Evolutionary conservation across 345 rosid genomes (phyloP).

Genomic region (Populus tremula): DNA sequence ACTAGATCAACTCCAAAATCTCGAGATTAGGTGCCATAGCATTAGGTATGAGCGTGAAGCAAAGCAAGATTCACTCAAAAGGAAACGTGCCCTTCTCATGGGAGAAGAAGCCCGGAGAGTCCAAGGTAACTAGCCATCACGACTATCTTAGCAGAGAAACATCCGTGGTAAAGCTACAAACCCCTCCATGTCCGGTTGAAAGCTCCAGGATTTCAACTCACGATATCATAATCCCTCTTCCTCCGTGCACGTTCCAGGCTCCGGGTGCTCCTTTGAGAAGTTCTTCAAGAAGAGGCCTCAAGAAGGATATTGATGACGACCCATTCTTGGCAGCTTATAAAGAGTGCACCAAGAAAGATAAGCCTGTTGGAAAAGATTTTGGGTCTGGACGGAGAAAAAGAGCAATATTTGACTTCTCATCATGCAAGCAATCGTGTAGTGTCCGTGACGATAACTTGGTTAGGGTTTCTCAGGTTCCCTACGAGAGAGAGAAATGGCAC

Average conservation of each 20-base stretch:
- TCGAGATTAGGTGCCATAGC: neutral
- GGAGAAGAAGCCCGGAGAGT: constrained; percentile 39
- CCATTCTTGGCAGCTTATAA: constrained; percentile 50
- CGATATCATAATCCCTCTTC: constrained; percentile 36
- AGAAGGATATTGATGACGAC: constrained; percentile 36
- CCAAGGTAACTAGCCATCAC: constrained; percentile 20
- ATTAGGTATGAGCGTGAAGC: constrained; percentile 8
- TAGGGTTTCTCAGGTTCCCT: constrained; percentile 34
- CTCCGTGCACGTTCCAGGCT: constrained; percentile 36
- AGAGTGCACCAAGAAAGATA: constrained; percentile 41
- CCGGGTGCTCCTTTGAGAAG: constrained; percentile 24
- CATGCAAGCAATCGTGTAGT: constrained; percentile 42
- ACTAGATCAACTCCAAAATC: neutral
- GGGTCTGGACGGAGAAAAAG: constrained; percentile 12
- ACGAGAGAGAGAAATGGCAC: constrained; percentile 6
- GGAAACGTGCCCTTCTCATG: constrained; percentile 40
- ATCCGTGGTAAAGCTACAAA: constrained; percentile 25
- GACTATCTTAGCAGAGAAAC: neutral
- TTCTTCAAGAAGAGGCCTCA: constrained; percentile 27
- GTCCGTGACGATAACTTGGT: constrained; percentile 39
- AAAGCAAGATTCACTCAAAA: constrained; percentile 11
- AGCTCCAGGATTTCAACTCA: constrained; percentile 1
- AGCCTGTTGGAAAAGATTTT: neutral
- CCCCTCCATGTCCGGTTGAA: constrained; percentile 35
- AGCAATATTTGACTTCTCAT: constrained; percentile 17